Evolutionary conservation across 2,329 filamentous ascomycete species (phyloP), one percentile per base, ranked within the genome.

Genomic region (Curvularia verruculosa): DNA sequence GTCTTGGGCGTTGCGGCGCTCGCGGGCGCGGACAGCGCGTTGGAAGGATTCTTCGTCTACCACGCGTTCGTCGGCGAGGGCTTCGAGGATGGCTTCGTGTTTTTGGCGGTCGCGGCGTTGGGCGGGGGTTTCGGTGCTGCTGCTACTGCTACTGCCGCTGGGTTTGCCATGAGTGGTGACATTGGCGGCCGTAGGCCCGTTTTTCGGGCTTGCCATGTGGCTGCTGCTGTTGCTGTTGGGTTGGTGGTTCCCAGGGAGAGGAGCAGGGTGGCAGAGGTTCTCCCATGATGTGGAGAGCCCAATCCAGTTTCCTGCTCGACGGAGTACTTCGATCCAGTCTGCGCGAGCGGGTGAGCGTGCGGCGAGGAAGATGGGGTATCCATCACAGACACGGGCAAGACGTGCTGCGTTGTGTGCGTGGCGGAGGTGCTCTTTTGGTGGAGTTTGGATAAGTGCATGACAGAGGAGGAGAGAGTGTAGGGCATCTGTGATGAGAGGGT

Each of bases 361-460:
- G 0, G 87, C 83, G 61, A 92, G 87, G 70, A 96, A 94, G 47
- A 94, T 84, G 0, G 91, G 91, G 66, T 91, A 93, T 3, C 90
- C 91, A 67, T 95, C 89, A 47, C 86, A 87, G 23, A 95, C 82
- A 19, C 90, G 84, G 4, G 86, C 83, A 1, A 95, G 82, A 5
- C 91, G 87, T 15, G 91, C 89, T 4, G 89, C 91, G 84, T 93
- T 95, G 78, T 92, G 84, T 0, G 90, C 90, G 71, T 95, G 90
- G 34, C 91, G 89, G 48, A 87, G 85, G 31, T 93, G 84, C 73
- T 95, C 91, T 66, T 89, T 91, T 10, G 85, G 75, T 0, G 90
- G 89, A 0, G 91, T 96, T 75, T 94, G 91, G 7, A 91, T 78
- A 9, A 96, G 84, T n/a, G 85, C 85, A 75, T 96, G 91, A 64